Base-by-base conservation (phyloP, 192 early-diverging fungal genomes). In the Endogone sp. region DNA sequence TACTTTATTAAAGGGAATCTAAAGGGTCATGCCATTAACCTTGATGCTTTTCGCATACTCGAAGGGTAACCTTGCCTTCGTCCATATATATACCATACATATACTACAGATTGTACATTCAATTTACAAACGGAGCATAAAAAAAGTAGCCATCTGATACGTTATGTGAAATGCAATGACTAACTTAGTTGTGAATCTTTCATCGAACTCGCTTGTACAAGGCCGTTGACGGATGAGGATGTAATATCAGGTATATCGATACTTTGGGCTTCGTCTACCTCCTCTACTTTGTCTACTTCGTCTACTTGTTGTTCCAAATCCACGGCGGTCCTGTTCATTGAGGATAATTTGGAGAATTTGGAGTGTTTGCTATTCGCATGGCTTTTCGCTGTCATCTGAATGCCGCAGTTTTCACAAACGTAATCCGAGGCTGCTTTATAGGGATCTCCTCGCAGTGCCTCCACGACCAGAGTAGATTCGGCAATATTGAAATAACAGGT, bases 391-490 rank as follows among this genome's bases (percentile, higher is more conserved):
- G 16, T 6, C 37, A 49, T 49, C 9, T 49, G 37, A 16, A 49
- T 16, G 16, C 37, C 37, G 16, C 37, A 49, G 16, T 6, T 0
- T 16, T 49, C 37, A 16, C 37, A 49, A 16, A 11, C 6, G 9
- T 6, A 49, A 49, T 16, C 37, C 37, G 37, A 49, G 6, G 6
- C 9, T 11, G 9, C 16, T 16, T 49, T 49, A 49, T 49, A 6
- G 37, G 9, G 37, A 49, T 77, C 75, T 16, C 68, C 68, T 21
- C 74, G 65, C n/a, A 75, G 62, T 2, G 74, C 74, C 29, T 75
- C 74, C 10, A 75, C 74, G 13, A 75, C 4, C 26, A 75, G 29
- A 11, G 74, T 75, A 13, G 74, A 75, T 49, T 75, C 74, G 13
- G 71, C 55, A 26, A 75, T 66, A 49, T 71, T 66, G 64, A 75